Evolutionary conservation across 2,329 filamentous ascomycete genomes (phyloP).

Genomic region (Karstenula rhodostoma): DNA sequence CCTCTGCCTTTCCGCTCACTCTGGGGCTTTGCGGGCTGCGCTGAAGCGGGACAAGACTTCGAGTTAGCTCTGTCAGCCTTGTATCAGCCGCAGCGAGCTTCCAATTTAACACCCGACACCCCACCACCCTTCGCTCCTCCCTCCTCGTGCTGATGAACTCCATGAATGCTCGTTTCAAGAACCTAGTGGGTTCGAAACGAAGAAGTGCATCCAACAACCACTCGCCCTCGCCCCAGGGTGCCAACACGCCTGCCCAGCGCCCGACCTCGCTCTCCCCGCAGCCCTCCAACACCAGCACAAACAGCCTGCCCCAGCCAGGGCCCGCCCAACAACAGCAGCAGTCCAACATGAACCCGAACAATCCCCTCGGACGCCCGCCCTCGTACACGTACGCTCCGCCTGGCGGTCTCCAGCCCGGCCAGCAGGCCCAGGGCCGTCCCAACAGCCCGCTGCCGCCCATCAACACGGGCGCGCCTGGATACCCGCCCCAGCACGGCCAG

Average conservation of each 20-base stretch:
- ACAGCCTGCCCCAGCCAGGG: slow-evolving; percentile 42
- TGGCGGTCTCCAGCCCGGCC: slow-evolving; percentile 49
- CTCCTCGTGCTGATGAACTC: slow-evolving; percentile 68
- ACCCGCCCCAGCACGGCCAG: slow-evolving; percentile 53
- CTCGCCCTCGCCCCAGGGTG: slow-evolving; percentile 42
- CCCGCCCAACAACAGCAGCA: slow-evolving; percentile 1
- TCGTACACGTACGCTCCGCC: slow-evolving; percentile 66
- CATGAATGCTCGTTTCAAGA: slow-evolving; percentile 81
- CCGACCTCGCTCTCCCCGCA: slow-evolving; percentile 51
- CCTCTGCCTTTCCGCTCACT: slow-evolving; percentile 9
- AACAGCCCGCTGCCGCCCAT: slow-evolving; percentile 65
- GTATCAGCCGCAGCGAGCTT: slow-evolving; percentile 41
- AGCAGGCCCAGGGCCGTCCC: slow-evolving; percentile 54
- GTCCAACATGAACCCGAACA: slow-evolving; percentile 63
- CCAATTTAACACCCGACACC: slow-evolving; percentile 38
- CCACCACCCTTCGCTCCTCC: slow-evolving; percentile 29
- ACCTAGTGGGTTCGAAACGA: slow-evolving; percentile 82
- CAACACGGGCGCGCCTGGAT: slow-evolving; percentile 61
- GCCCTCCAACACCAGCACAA: slow-evolving; percentile 49
- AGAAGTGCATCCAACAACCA: slow-evolving; percentile 67
- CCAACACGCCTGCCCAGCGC: slow-evolving; percentile 50
- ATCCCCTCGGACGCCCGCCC: slow-evolving; percentile 67
- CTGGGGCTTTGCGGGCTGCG: slow-evolving; percentile 12
- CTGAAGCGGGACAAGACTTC: slow-evolving; percentile 15
- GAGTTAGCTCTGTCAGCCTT: slow-evolving; percentile 23